Conservation (phyloP, 2,329 filamentous ascomycete genomes). For the Aspergillus phoenicis region DNA sequence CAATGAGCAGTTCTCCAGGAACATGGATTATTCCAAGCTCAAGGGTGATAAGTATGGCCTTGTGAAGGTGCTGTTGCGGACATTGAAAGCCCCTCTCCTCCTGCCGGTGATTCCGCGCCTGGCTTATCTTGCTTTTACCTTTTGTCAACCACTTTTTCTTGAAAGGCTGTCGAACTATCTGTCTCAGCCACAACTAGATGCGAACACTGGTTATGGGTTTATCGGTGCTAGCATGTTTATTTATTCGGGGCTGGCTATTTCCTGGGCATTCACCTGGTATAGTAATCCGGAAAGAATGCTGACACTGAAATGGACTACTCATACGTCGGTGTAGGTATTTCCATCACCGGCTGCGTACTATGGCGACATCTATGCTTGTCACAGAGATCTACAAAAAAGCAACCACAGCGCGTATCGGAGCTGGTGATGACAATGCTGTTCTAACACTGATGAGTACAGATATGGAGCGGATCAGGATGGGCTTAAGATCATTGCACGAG, state of each 20-base stretch:
- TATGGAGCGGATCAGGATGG: conserved; percentile 17
- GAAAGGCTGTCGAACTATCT: conserved; percentile 22
- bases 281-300: background rate
- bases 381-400: conserved; percentile 10
- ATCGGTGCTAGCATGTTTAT: conserved; percentile 26
- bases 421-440: conserved; percentile 9
- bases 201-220: conserved; percentile 26
- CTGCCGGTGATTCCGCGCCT: conserved; percentile 28
- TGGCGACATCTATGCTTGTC: conserved; percentile 9
- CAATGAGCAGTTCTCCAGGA: conserved; percentile 11
- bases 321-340: conserved; percentile 12
- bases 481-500: conserved; percentile 11
- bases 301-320: background rate
- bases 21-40: conserved; percentile 12
- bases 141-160: conserved; percentile 32
- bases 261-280: conserved; percentile 19
- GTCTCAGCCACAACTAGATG: conserved; percentile 10
- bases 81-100: conserved; percentile 28
- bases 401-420: conserved; percentile 4
- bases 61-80: conserved; percentile 27
- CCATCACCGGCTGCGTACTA: conserved; percentile 15
- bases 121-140: conserved; percentile 28
- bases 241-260: conserved; percentile 21
- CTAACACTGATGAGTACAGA: conserved; percentile 20
- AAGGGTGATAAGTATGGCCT: conserved; percentile 11